Base-by-base conservation (phyloP, 768 basidiomycete genomes). In the Pleurotus tuoliensis region DNA sequence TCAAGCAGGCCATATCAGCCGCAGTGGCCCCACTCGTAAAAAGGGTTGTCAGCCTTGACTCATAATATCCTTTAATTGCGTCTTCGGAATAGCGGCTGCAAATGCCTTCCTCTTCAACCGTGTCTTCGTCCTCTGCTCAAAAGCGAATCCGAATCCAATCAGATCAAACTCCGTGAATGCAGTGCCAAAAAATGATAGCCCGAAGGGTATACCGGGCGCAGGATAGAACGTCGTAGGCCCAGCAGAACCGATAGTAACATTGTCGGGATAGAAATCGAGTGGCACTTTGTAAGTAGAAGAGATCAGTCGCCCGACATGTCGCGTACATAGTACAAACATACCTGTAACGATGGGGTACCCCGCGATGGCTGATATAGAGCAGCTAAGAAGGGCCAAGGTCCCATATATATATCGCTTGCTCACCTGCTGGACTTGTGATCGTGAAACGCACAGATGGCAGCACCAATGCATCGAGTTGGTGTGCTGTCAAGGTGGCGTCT, bases 281-380 rank as follows among this genome's bases (percentile, higher is more conserved):
- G 86, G 85, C 7, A 87, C 85, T 75, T 43, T 66, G 41, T 27
- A 41, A 9, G 37, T 52, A 44, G 25, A 54, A 41, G 15, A 27
- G 24, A 45, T 22, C 15, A 25, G 3, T 27, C 37, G 11, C 7
- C 24, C 39, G 2, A 55, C 3, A 5, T 22, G 27, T 3, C 25
- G 45, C 4, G 22, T 54, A 41, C 30, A 43, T 37, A 27, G 25
- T 39, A n/a, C 43, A 15, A 5, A 60, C 71, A 61, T 44, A 81
- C 84, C 84, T 20, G 86, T 85, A 38, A 86, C 72, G 53, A 86
- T 82, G 1, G 86, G 86, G 60, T 86, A 87, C 6, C 84, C 86
- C 4, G 82, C 81, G 55, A 86, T 78, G 3, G 84, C 86, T 69
- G 68, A 63, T 3, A 61, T 56, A 5, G 7, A 22, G 46, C 24